A percentile compares a stretch with the other conserved stretches of the same genome.
phyloP scores from a whole-genome alignment of 106 monocot species.

The Chionographis japonica region DNA sequence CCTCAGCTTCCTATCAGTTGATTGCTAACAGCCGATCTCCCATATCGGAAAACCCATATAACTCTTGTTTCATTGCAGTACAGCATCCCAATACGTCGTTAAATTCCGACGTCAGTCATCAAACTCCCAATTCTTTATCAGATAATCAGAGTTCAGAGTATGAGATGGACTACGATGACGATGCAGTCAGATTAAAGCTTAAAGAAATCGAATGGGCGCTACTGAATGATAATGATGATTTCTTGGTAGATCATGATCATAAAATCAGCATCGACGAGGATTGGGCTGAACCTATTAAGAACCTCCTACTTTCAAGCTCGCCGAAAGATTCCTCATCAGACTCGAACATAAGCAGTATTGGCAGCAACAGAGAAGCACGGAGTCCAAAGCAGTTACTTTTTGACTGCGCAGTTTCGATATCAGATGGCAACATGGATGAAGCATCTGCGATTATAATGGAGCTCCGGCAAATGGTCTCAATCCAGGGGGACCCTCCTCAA shows the following conservation, averaged over 20 bases:
- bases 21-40: constrained; percentile 2
- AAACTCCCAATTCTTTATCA: constrained; percentile 21
- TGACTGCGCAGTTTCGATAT: constrained; percentile 34
- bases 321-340: constrained; percentile 40
- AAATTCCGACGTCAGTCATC: constrained; percentile 15
- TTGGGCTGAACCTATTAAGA: constrained; percentile 37
- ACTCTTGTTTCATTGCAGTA: constrained; percentile 11
- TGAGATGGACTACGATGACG: constrained; percentile 22
- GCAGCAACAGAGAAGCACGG: constrained; percentile 25
- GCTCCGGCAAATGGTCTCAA: constrained; percentile 79
- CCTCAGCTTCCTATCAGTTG: constrained; percentile 8
- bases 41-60: constrained; percentile 10
- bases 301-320: constrained; percentile 21
- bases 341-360: constrained; percentile 26
- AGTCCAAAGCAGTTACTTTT: constrained; percentile 41
- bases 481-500: constrained; percentile 87
- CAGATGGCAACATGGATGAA: constrained; percentile 31
- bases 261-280: constrained; percentile 25
- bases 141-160: constrained; percentile 19
- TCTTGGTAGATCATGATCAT: constrained; percentile 10
- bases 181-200: constrained; percentile 39
- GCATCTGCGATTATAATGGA: constrained; percentile 56
- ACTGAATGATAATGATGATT: constrained; percentile 31
- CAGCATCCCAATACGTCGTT: constrained; percentile 9
- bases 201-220: constrained; percentile 34